Evolutionary conservation across 306 rosid genomes (phyloP).

Genomic region (Citrullus amarus): DNA sequence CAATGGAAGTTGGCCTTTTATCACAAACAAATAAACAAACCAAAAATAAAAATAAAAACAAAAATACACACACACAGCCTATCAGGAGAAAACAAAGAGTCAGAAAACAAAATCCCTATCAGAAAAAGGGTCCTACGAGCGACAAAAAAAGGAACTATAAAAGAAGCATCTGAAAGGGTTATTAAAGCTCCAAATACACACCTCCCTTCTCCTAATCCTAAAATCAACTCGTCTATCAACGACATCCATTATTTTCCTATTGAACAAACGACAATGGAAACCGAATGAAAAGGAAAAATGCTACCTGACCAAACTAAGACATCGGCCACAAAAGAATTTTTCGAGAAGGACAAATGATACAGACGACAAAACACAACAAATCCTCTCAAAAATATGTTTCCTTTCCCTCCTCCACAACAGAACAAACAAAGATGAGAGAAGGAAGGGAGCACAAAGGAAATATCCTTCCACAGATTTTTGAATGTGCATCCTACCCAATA

Average conservation of each 20-base stretch:
- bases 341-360: not conserved
- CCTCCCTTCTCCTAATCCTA: not conserved
- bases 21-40: too few relatives aligned
- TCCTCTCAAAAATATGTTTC: not conserved
- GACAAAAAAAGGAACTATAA: not conserved
- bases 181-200: not conserved
- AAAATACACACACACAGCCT: not conserved
- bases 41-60: too few relatives aligned
- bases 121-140: not conserved
- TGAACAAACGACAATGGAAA: too few relatives aligned
- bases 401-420: not conserved
- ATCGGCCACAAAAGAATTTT: not conserved
- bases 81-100: not conserved
- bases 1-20: too few relatives aligned
- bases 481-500: not conserved
- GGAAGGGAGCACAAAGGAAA: not conserved
- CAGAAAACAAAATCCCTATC: not conserved
- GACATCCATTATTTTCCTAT: not conserved
- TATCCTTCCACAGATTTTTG: not conserved
- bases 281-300: not conserved
- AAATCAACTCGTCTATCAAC: not conserved
- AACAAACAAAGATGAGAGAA: not conserved
- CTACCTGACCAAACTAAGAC: not conserved
- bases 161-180: too few relatives aligned
- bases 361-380: not conserved